Evolutionary conservation across 2,329 filamentous ascomycete genomes (phyloP), one percentile per base, ranked within the genome.

Genomic region (Aspergillus chevalieri): DNA sequence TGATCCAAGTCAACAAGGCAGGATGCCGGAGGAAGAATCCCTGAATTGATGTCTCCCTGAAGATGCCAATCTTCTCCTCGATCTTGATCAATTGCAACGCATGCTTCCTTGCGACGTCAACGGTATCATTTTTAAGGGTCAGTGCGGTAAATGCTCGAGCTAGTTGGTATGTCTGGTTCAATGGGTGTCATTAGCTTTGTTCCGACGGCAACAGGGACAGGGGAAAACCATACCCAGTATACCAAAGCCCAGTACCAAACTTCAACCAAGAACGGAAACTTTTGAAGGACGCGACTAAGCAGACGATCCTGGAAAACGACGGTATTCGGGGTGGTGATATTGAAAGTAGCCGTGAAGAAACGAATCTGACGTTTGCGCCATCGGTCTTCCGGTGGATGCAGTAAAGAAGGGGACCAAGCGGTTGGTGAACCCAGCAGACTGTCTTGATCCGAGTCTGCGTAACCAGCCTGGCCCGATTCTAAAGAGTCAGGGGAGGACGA

Each of bases 191-290:
- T 36, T 36, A 36, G 34, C 34, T 36, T 36, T 17, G n/a, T 17
- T 17, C 34, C 3, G n/a, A n/a, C 26, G 26, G 26, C 10, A 12
- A 30, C 10, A 30, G 26, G 9, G 1, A 22, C 12, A 43, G 10
- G 1, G 30, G 42, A 22, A 28, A 15, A 26, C 63, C 78, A 59
- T 77, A 87, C 85, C 84, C 85, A 89, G 71, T 89, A 89, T 46
- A 89, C 83, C 54, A 87, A 70, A 2, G 82, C 81, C 85, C 85
- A 89, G 59, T 89, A 89, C 84, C 85, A 89, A 38, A 80, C 84
- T 67, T 89, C 86, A 1, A 83, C 82, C 24, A 89, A 66, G 62
- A 89, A 89, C 0, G 86, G 86, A 56, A 87, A 81, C 61, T 80
- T 84, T 50, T 75, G 75, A 12, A 89, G 74, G 33, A 89, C 57